Percentiles rank a stretch among this genome's conserved stretches.
phyloP scores from a whole-genome alignment of 257 asterid genomes.

The Henckelia pumila region DNA sequence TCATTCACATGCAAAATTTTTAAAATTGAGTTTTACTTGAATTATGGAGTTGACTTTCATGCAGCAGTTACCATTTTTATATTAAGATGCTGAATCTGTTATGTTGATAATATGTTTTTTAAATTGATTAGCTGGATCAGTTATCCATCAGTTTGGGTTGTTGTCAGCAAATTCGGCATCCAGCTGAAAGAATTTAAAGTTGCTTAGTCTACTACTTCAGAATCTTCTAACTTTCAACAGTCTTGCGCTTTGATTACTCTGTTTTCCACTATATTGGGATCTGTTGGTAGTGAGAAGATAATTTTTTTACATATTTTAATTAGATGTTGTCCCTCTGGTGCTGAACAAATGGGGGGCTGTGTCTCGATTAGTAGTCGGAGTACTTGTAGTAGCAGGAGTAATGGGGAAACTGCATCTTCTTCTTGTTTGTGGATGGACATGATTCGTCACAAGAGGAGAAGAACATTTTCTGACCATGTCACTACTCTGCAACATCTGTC shows the following conservation, averaged over 20 bases:
- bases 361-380: conserved; percentile 73
- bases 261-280: conserved; percentile 29
- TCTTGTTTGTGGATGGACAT: conserved; percentile 64
- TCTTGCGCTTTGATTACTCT: conserved; percentile 30
- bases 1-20: conserved; percentile 69
- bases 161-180: conserved; percentile 40
- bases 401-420: conserved; percentile 65
- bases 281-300: conserved; percentile 25
- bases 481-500: conserved; percentile 66
- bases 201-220: conserved; percentile 32
- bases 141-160: conserved; percentile 38
- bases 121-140: conserved; percentile 45
- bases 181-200: conserved; percentile 43
- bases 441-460: conserved; percentile 58
- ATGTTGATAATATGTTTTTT: conserved; percentile 38
- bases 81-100: conserved; percentile 35
- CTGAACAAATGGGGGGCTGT: conserved; percentile 90
- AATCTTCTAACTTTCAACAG: conserved; percentile 33
- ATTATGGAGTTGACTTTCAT: conserved; percentile 34
- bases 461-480: conserved; percentile 66
- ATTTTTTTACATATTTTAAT: conserved; percentile 23
- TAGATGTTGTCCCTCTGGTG: conserved; percentile 46
- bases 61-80: conserved; percentile 30
- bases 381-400: conserved; percentile 68
- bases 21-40: conserved; percentile 36